Evolutionary conservation across 1,139 yeast genomes (phyloP), one percentile per base, ranked within the genome.

Genomic region (Candida frijolesensis): DNA sequence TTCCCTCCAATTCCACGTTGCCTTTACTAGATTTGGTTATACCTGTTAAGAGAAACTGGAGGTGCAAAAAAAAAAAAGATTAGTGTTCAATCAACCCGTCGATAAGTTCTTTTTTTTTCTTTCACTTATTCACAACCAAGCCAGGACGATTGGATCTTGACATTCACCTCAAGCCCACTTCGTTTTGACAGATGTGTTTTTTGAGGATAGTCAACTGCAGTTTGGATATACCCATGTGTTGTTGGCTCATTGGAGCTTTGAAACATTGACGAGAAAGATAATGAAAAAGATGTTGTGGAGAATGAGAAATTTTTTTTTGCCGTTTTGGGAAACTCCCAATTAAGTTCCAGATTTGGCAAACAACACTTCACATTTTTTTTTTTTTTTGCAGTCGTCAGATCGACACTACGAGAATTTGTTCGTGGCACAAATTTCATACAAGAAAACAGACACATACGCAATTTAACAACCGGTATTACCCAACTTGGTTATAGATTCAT

Each of bases 251-350:
- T 30, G 14, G 34, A 30, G 14, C 2, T 11, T 11, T 7, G 14
- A 30, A 30, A 30, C 19, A 37, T 8, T 18, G 25, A 37, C 12
- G 7, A 9, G 15, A 37, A 11, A 14, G 18, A 18, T 18, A 39
- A 19, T 10, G 22, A 30, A 30, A 30, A 14, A 27, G 7, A 37
- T 18, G 40, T 8, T 37, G 42, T 12, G 15, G 42, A 38, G 16
- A 7, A 27, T 14, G 16, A 14, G 15, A 30, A 30, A 8, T 16
- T 9, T 25, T 15, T 29, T 41, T 41, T 41, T 41, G 14, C 44
- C 44, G 27, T 29, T 41, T 41, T 41, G 35, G 44, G 44, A 41
- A 41, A 41, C 22, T 38, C 27, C 12, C 12, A 16, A 40, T 29
- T 12, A 7, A 30, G 35, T 41, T 30, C 44, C 44, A 41, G 30